Base-by-base conservation (phyloP, 75 land plant species). In the Adiantum capillusveneris region DNA sequence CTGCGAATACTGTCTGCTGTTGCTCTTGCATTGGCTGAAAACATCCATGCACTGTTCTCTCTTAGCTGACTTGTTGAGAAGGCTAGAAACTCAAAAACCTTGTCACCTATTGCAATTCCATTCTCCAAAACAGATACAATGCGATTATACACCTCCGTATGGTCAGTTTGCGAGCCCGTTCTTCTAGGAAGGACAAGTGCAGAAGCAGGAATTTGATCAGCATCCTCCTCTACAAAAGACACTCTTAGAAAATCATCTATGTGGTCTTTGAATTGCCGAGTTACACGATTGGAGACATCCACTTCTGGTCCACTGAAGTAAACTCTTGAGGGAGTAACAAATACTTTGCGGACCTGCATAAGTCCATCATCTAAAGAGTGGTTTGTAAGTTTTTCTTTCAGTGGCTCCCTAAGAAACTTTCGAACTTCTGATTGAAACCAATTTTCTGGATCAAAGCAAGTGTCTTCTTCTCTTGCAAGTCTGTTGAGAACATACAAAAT, bases 21-120 rank as follows among this genome's bases (percentile, higher is more conserved):
- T 46, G 75, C 44, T 44, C 43, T 70, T 22, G 16, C 57, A 24
- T 59, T 64, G 12, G 83, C 69, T 31, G 98, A 90, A 79, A 90
- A 94, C 90, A 94, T 83, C 90, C 96, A 94, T 1, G 66, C 65
- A 60, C 91, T 84, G 55, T 76, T 79, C 43, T 89, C 90, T 31
- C 91, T 54, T 26, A 94, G 59, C 58, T 94, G 98, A 51, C 96
- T 89, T 19, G 98, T 62, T 49, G 98, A 94, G 59, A 94, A 94
- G 7, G 91, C 98, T 24, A 94, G 80, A 76, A 89, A 86, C 34
- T 86, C 81, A 46, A 81, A 94, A 20, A 68, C 75, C 69, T 76
- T 83, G 2, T 71, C 66, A 39, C 87, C 92, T 46, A 90, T 81
- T 0, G 25, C 18, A 27, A 90, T 68, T 29, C 96, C 96, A 56